These are phyloP conservation scores for Adansonia madagascariensis DNA, from an alignment of 441 rosid species.

Conservation along the genomic window DNA sequence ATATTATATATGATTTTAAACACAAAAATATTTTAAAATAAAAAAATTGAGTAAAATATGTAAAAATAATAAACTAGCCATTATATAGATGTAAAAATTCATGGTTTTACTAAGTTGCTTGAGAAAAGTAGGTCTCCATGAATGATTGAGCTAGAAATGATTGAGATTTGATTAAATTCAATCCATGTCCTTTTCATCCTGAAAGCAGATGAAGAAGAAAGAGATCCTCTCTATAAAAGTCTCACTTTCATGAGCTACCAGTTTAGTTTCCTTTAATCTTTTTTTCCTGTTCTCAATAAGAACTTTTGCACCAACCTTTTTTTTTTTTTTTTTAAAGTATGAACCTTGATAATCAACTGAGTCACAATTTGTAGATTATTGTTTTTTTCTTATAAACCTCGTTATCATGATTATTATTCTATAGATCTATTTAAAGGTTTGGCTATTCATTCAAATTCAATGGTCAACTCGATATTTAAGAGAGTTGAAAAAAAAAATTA, in stretches of 20 bases:
- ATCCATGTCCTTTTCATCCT: not conserved
- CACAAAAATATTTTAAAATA: too few relatives aligned
- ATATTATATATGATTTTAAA: too few relatives aligned
- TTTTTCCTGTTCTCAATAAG: not conserved
- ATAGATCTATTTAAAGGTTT: too few relatives aligned
- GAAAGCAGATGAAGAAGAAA: not conserved
- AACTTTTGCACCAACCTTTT: not conserved
- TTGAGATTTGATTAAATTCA: not conserved
- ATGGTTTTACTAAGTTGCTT: not conserved
- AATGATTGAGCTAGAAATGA: not conserved
- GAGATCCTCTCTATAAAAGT: too few relatives aligned
- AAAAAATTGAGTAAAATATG: too few relatives aligned
- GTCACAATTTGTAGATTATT: not conserved
- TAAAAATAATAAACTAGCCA: not conserved
- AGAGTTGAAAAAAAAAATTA: too few relatives aligned
- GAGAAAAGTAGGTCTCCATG: not conserved
- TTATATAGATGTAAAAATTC: not conserved
- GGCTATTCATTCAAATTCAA: too few relatives aligned
- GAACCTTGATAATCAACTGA: conserved; percentile 10
- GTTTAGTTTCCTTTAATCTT: not conserved
- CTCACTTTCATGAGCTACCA: too few relatives aligned
- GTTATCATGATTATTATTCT: not conserved
- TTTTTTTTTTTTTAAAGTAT: too few relatives aligned
- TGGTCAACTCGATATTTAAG: too few relatives aligned
- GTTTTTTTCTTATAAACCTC: not conserved